A percentile compares a stretch with the other conserved stretches of the same genome.
Conservation (phyloP, 164 flowering plant genomes). For the Macadamia integrifolia region DNA sequence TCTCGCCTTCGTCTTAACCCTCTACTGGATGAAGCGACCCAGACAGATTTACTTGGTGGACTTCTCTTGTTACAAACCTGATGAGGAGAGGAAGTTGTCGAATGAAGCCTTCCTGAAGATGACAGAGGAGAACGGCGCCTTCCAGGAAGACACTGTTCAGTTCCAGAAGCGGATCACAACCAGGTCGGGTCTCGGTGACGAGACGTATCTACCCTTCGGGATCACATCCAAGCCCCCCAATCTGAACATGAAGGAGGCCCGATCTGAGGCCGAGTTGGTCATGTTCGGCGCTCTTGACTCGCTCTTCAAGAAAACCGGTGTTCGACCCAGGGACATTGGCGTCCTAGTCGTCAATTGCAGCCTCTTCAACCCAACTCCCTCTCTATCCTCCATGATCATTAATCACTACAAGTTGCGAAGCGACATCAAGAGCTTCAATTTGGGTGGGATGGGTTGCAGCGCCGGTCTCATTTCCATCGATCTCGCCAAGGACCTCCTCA, state of each 20-base stretch:
- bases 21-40: constrained; percentile 49
- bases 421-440: constrained; percentile 67
- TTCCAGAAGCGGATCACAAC: constrained; percentile 52
- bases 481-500: constrained; percentile 64
- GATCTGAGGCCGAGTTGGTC: constrained; percentile 74
- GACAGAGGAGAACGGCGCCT: constrained; percentile 52
- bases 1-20: constrained; percentile 24
- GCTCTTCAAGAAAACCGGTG: constrained; percentile 55
- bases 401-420: constrained; percentile 74
- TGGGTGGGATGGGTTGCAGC: constrained; percentile 93
- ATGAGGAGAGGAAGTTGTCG: constrained; percentile 50
- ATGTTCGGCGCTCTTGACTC: constrained; percentile 76
- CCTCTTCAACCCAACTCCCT: constrained; percentile 79
- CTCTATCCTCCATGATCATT: constrained; percentile 83
- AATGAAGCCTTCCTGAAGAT: constrained; percentile 48
- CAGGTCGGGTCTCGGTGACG: constrained; percentile 77
- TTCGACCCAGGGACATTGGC: constrained; percentile 48
- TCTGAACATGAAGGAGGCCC: constrained; percentile 56
- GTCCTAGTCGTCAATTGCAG: constrained; percentile 82
- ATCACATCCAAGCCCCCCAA: constrained; percentile 61
- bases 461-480: constrained; percentile 79
- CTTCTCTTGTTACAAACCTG: constrained; percentile 71
- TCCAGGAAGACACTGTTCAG: constrained; percentile 44
- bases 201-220: constrained; percentile 63
- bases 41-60: constrained; percentile 60